Evolutionary conservation across 306 rosid genomes (phyloP), one percentile per base, ranked within the genome.

Genomic region (Sindora glabra): DNA sequence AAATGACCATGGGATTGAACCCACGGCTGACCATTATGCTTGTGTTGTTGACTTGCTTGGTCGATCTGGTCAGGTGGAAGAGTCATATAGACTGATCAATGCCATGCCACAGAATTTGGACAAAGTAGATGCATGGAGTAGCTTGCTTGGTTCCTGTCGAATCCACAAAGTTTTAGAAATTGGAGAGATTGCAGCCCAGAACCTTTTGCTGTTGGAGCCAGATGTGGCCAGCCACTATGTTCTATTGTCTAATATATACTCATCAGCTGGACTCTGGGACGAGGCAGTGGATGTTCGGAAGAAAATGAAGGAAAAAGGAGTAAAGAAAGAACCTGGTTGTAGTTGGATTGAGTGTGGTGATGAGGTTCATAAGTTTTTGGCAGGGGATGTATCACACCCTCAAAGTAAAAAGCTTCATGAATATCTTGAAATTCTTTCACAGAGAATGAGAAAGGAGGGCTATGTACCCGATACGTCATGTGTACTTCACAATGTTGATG

Each of bases 21-120:
- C 96, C 1, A 70, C 38, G 44, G 12, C 87, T 30, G 96, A 91
- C 41, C 98, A 85, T 71, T 91, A 81, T 70, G 95, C 92, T 32
- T 85, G 96, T 49, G 74, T 91, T 10, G 97, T 85, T 17, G 97
- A 91, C 75, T 74, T 91, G 79, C 96, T 91, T 3, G 98, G 96
- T 6, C 81, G 98, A 27, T 94, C 86, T 3, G 96, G 95, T 65
- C 75, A 18, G 62, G 79, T 91, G 37, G 78, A 79, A 70, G 84
- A 74, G 76, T 95, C 92, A 1, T 77, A 81, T 73, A 59, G 67
- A 46, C 58, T 91, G 9, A 62, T 87, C 74, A 78, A 71, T 53
- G 59, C 75, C 23, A 87, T 87, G 88, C 89, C 97, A 57, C 49
- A 79, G 18, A 23, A 32, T 27, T 65, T 85, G 56, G 78, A 74